Evolutionary conservation across 441 rosid genomes (phyloP), one percentile per base, ranked within the genome.

Genomic region (Mallotus japonicus): DNA sequence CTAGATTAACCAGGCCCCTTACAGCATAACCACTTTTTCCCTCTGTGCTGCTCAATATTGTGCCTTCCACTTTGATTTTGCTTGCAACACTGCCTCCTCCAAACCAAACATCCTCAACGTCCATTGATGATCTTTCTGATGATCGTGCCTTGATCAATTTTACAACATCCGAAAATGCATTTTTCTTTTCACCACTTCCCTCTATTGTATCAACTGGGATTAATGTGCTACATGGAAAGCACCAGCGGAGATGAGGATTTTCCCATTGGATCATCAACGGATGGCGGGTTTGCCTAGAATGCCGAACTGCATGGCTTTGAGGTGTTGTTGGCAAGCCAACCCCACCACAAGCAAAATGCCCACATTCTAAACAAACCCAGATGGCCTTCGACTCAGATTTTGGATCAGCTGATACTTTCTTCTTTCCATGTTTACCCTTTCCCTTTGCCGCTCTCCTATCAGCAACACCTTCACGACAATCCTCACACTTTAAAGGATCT

Each of bases 341-440:
- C 63, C 94, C 97, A 40, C 91, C 98, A 84, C 99, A 95, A 5
- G 83, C 85, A 82, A 73, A 89, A 83, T 87, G 90, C 60, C 95
- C 98, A 83, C 99, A 95, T 60, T 85, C 88, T 87, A 95, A 88
- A 80, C 99, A 95, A 78, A 91, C 78, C 99, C 99, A 91, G 59
- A 88, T 83, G 58, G 95, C 96, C 76, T 86, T 92, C 0, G 77
- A 79, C 49, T 86, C 86, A 11, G 87, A 78, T 73, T 87, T 88
- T 13, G 89, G 76, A 37, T 85, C 91, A 54, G 58, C 62, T 13
- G 77, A 81, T 69, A 82, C 93, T 66, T 88, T 88, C 82, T 87
- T 88, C 84, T 87, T 88, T 62, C 79, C 90, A 54, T 80, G 84
- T 77, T 90, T 91, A 68, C 90, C 88, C 77, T 88, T 95, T 16